These are phyloP conservation scores for Paracoccidioides brasiliensis DNA, from an alignment of 2,329 filamentous ascomycete genomes.

Conservation along the genomic window DNA sequence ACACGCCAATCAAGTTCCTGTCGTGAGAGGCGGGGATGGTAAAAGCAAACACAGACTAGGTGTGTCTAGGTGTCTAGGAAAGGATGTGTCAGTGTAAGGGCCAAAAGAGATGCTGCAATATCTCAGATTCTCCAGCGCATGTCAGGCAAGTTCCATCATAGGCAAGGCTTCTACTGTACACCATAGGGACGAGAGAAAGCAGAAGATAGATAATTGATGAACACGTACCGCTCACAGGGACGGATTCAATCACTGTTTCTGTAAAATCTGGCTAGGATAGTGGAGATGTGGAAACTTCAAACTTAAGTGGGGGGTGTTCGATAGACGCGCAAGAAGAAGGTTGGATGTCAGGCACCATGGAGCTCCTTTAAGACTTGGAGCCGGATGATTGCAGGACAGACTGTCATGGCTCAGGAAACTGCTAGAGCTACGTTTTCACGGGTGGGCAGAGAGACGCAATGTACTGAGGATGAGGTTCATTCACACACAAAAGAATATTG, in stretches of 20 bases:
- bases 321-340: background rate
- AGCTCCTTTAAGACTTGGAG: constrained; percentile 18
- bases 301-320: no score
- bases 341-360: constrained; percentile 16
- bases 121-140: no score
- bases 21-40: background rate
- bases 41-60: background rate
- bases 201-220: no score
- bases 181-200: no score
- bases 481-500: background rate
- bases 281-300: no score
- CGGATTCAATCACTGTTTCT: no score
- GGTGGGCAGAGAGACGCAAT: background rate
- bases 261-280: no score
- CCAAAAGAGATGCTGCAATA: no score
- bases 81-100: no score
- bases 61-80: background rate
- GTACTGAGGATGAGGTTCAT: background rate
- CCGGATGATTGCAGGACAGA: constrained; percentile 10
- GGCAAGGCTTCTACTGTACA: no score
- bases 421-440: background rate
- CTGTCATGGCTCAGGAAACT: constrained; percentile 1
- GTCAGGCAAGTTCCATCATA: no score
- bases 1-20: background rate
- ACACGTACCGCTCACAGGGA: no score